Base-by-base conservation (phyloP, 148 eudicot species). In the Camellia sinensis region DNA sequence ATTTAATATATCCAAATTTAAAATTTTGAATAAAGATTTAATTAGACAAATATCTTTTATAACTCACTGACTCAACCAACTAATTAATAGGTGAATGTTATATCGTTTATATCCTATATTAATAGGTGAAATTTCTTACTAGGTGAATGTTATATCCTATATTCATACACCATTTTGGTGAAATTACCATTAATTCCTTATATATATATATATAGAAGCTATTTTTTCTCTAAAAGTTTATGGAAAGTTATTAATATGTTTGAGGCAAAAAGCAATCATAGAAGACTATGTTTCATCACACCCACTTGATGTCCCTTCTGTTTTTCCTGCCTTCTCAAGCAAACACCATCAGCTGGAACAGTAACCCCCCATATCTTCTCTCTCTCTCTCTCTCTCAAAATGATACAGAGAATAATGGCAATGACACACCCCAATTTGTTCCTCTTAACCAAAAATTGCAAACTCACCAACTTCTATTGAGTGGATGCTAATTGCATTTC, bases 321-420 rank as follows among this genome's bases (percentile, higher is more conserved):
- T 76, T 50, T 56, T 79, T 76, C 76, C 83, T 82, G 65, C 61
- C 68, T 71, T 76, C 46, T 5, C 77, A 85, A 85, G 87, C 87
- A 80, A 85, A 45, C 37, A 29, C 63, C 37, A 71, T 57, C 70
- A 3, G 75, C 69, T 76, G 70, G 37, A 71, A 45, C 48, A 3
- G 61, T 57, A 57, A 29, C 37, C 37, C 37, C 1, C 67, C 67
- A 63, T 4, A 3, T 48, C 52, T 48, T 29, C 52, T 48, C 67
- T 17, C 37, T 2, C 37, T 29, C 37, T 6, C 67, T 2, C 8
- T 43, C 77, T 63, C 50, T 14, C 60, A 50, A 2, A 48, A 71
- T 71, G 9, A 50, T n/a, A 14, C 7, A 50, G 15, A 45, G 2
- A 14, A 12, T 7, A 4, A 14, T 41, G 13, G 22, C 18, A 40